Evolutionary conservation across 257 asterid species (phyloP).

Genomic region (Solanum phureja): DNA sequence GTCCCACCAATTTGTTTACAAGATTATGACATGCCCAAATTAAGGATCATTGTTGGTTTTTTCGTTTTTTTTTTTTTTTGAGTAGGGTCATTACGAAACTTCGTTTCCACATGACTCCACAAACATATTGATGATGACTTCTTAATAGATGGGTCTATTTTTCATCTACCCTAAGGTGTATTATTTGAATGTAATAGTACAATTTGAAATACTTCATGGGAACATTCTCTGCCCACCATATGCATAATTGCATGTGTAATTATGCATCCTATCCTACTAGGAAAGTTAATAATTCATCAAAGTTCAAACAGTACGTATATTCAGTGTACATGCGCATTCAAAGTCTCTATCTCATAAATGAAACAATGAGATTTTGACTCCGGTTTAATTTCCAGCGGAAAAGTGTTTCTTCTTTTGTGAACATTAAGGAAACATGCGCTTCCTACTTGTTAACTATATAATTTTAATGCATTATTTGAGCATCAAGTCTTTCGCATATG

Average conservation of each 20-base stretch:
- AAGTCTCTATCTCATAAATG: background rate
- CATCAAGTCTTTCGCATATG: background rate
- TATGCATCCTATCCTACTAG: background rate
- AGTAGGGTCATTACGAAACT: background rate
- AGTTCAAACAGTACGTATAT: background rate
- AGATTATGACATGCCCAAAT: background rate
- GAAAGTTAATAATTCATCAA: background rate
- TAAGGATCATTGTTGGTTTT: background rate
- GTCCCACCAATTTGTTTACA: background rate
- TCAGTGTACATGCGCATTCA: background rate
- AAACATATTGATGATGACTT: background rate
- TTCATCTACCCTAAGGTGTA: background rate
- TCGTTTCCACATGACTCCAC: background rate
- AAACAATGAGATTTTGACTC: background rate
- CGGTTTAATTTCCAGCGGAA: background rate
- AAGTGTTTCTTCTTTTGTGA: background rate
- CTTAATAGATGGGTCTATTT: background rate
- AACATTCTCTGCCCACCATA: background rate
- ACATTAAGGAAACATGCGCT: background rate
- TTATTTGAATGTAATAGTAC: background rate
- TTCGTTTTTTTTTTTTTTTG: background rate
- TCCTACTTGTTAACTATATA: background rate
- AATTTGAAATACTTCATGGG: background rate
- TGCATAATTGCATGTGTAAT: background rate
- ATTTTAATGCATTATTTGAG: background rate